Percentiles rank a stretch among this genome's conserved stretches.
Evolutionary conservation across 2,329 filamentous ascomycete species (phyloP).

Genomic region (Simplicillium sp.): DNA sequence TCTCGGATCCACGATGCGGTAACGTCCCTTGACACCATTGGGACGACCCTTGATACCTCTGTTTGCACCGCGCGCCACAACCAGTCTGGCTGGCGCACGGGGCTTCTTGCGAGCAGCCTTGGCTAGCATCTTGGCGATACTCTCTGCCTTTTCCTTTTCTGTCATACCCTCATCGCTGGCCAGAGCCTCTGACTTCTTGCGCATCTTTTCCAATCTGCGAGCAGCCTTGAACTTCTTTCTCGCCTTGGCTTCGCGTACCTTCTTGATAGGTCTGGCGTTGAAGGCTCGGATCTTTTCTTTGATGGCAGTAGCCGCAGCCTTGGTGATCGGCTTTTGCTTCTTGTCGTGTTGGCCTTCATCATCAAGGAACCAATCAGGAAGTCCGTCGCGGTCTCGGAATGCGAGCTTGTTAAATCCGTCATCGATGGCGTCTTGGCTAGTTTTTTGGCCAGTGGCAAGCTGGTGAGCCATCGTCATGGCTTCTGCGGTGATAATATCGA

Average conservation of each 20-base stretch:
- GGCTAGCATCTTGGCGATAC: slow-evolving; percentile 71
- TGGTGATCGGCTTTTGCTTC: slow-evolving; percentile 79
- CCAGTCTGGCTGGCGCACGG: slow-evolving; percentile 71
- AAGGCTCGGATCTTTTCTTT: slow-evolving; percentile 88
- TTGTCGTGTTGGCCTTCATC: slow-evolving; percentile 82
- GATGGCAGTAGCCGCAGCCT: slow-evolving; percentile 82
- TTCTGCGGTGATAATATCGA: slow-evolving; percentile 98
- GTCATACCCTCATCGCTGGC: slow-evolving; percentile 85
- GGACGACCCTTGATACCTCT: slow-evolving; percentile 79
- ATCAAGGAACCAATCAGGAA: slow-evolving; percentile 97
- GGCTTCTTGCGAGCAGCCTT: slow-evolving; percentile 82
- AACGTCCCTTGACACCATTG: slow-evolving; percentile 86
- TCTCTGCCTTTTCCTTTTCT: slow-evolving; percentile 89
- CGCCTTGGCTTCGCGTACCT: slow-evolving; percentile 92
- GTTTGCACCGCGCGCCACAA: slow-evolving; percentile 80
- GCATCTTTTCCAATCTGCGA: slow-evolving; percentile 82
- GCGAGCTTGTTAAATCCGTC: slow-evolving; percentile 90
- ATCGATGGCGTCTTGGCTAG: slow-evolving; percentile 70
- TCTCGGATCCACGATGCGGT: slow-evolving; percentile 91
- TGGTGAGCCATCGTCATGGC: slow-evolving; percentile 95
- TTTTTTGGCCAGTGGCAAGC: slow-evolving; percentile 78
- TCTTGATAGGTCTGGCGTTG: slow-evolving; percentile 97
- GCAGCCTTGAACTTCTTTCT: slow-evolving; percentile 96
- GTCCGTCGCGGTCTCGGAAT: slow-evolving; percentile 81
- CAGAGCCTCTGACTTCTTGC: slow-evolving; percentile 91